These are phyloP conservation scores for Eucalyptus sp. DNA, from an alignment of 345 rosid species.

Conservation along the genomic window DNA sequence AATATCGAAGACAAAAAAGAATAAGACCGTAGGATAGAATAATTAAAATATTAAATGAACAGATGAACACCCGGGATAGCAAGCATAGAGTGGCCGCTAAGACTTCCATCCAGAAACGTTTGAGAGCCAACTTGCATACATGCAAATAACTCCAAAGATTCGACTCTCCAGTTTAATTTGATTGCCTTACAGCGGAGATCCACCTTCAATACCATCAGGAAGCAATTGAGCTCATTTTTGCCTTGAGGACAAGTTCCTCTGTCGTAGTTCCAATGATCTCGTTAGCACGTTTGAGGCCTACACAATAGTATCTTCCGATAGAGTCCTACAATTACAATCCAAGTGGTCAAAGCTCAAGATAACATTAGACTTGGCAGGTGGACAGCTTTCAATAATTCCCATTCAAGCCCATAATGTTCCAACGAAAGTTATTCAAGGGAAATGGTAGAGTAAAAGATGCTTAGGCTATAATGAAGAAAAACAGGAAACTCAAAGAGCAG, in stretches of 20 bases:
- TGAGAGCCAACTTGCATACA: background rate
- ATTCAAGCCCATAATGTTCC: background rate
- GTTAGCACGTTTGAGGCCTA: slow-evolving; percentile 72
- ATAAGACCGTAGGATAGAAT: background rate
- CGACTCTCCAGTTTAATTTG: background rate
- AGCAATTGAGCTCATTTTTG: slow-evolving; percentile 34
- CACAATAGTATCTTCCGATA: slow-evolving; percentile 64
- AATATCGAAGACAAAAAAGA: background rate
- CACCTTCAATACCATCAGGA: slow-evolving; percentile 15
- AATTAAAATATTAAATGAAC: background rate
- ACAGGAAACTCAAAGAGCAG: background rate
- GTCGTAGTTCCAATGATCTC: slow-evolving; percentile 87
- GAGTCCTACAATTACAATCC: slow-evolving; percentile 36
- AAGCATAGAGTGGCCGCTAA: background rate
- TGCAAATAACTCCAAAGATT: background rate
- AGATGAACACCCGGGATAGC: background rate
- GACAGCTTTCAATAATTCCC: background rate
- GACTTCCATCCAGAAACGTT: background rate
- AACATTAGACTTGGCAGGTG: background rate
- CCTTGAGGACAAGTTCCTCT: slow-evolving; percentile 84
- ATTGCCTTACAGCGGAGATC: background rate
- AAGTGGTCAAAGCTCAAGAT: background rate
- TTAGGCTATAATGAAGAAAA: background rate
- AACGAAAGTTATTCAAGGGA: background rate
- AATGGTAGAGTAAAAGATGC: background rate